Percentiles rank a stretch among this genome's conserved stretches.
phyloP scores from a whole-genome alignment of 345 rosid genomes.

The Brassica rapa region DNA sequence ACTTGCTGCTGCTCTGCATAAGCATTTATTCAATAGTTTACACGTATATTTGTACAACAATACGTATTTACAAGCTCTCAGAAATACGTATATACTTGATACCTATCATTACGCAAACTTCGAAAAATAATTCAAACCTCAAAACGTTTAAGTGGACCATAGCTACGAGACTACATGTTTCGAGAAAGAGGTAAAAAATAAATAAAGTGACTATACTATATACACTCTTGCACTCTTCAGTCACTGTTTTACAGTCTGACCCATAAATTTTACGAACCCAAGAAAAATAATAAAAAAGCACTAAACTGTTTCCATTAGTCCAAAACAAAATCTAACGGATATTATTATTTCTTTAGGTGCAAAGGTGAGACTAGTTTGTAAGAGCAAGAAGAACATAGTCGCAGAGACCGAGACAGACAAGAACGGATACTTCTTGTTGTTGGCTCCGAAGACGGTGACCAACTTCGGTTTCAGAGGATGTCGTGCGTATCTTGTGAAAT shows the following conservation, averaged over 20 bases:
- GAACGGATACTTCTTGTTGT: slow-evolving; percentile 72
- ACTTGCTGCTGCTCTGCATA: slow-evolving; percentile 10
- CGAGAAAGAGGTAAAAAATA: slow-evolving; percentile 5
- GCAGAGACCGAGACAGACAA: slow-evolving; percentile 56
- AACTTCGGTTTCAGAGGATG: slow-evolving; percentile 81
- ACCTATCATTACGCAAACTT: slow-evolving; percentile 17
- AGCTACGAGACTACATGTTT: slow-evolving; percentile 13
- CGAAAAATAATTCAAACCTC: slow-evolving; percentile 35
- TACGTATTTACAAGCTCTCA: not conserved
- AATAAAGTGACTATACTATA: slow-evolving; percentile 3
- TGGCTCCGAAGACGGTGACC: slow-evolving; percentile 72
- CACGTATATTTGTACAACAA: not conserved
- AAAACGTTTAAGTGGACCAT: slow-evolving; percentile 31
- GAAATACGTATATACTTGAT: slow-evolving; percentile 1
- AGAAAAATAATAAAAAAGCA: not conserved
- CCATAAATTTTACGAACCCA: not conserved
- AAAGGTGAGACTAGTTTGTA: slow-evolving; percentile 66
- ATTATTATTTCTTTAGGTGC: slow-evolving; percentile 52
- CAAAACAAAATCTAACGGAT: not conserved
- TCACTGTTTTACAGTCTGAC: slow-evolving; percentile 36
- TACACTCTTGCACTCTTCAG: slow-evolving; percentile 21
- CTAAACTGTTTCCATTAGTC: slow-evolving; percentile 3
- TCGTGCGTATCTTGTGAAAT: slow-evolving; percentile 52
- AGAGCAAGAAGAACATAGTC: slow-evolving; percentile 50
- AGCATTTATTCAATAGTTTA: slow-evolving; percentile 3